phyloP scores from a whole-genome alignment of 306 rosid species.

The Begonia masoniana region DNA sequence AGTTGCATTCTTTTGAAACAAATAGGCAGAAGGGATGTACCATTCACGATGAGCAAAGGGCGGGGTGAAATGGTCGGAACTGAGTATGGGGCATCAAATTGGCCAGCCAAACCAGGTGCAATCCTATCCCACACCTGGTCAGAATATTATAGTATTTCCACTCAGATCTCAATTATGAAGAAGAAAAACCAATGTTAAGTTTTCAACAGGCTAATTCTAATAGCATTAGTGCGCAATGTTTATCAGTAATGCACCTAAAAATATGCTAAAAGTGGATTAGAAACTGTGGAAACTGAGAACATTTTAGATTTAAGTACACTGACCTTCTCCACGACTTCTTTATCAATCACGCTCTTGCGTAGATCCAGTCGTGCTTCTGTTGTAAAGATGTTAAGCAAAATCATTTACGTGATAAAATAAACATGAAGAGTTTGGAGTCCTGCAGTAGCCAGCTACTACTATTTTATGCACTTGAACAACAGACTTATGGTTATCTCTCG shows the following conservation, averaged over 20 bases:
- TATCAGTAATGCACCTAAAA: no score
- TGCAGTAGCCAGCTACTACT: no score
- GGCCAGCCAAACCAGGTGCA: constrained; percentile 79
- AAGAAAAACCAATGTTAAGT: no score
- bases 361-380: constrained; percentile 63
- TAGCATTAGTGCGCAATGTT: no score
- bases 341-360: constrained; percentile 48
- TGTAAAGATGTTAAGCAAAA: constrained; percentile 2
- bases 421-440: no score
- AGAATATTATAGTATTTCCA: constrained; percentile 2
- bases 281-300: no score
- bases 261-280: no score
- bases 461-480: no score
- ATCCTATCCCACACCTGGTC: constrained; percentile 88
- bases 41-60: constrained; percentile 63
- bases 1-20: not conserved
- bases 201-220: no score
- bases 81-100: constrained; percentile 62
- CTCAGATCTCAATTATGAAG: no score
- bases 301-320: not conserved
- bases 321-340: constrained; percentile 90
- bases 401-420: no score
- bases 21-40: constrained; percentile 15
- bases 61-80: constrained; percentile 67
- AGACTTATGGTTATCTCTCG: no score